Percentiles rank a stretch among this genome's conserved stretches.
phyloP scores from a whole-genome alignment of 495 filamentous ascomycete genomes.

The Penicillium roqueforti region DNA sequence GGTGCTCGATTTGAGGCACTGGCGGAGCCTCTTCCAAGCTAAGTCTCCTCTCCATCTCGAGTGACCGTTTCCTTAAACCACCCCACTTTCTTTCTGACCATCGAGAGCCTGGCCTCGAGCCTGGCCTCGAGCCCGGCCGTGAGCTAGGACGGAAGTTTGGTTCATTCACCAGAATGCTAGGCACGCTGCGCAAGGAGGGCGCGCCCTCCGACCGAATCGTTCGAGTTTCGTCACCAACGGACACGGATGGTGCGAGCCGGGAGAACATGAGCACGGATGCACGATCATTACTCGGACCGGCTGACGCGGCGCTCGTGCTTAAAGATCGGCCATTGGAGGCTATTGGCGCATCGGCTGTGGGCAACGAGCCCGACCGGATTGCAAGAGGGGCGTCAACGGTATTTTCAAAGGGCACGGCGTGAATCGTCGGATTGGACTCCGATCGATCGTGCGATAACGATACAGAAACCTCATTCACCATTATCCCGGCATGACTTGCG shows the following conservation, averaged over 20 bases:
- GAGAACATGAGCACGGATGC: conserved; percentile 14
- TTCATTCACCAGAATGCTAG: conserved; percentile 44
- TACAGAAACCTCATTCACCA: conserved; percentile 34
- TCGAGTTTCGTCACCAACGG: conserved; percentile 11
- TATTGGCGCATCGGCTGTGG: conserved; percentile 23
- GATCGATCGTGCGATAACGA: conserved; percentile 31
- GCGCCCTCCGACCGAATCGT: conserved; percentile 17
- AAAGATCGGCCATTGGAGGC: conserved; percentile 27
- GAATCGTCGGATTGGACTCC: conserved; percentile 25
- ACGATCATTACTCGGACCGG: conserved; percentile 16
- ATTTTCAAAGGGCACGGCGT: conserved; percentile 30
- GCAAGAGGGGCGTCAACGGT: conserved; percentile 24
- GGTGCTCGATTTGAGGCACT: conserved; percentile 32
- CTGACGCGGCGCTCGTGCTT: conserved; percentile 29
- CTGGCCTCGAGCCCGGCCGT: conserved; percentile 31
- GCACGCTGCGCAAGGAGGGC: conserved; percentile 37
- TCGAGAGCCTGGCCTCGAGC: conserved; percentile 36
- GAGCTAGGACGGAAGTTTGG: conserved; percentile 33
- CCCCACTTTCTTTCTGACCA: conserved; percentile 47
- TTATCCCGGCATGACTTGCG: conserved; percentile 44
- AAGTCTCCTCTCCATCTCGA: conserved; percentile 33
- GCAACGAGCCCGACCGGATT: conserved; percentile 31
- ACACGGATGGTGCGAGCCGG: conserved; percentile 11
- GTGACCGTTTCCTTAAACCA: conserved; percentile 35
- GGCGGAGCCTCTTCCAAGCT: conserved; percentile 29